Evolutionary conservation across 140 eudicot species (phyloP).

Genomic region (Anethum foeniculum): DNA sequence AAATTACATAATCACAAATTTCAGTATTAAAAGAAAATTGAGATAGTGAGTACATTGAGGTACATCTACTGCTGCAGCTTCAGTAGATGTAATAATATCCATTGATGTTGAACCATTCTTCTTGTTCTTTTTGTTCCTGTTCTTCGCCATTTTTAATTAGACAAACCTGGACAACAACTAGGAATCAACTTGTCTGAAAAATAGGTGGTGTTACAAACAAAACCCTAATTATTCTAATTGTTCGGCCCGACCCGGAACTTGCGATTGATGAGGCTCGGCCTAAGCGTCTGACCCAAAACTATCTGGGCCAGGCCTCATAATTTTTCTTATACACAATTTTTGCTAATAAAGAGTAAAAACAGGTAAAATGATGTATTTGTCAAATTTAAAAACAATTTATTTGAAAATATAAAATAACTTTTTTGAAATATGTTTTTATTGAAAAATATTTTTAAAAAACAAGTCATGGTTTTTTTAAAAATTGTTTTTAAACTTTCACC

Average conservation of each 20-base stretch:
- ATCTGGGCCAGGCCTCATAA: not conserved
- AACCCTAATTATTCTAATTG: not conserved
- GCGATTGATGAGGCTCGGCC: not conserved
- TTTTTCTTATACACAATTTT: too few relatives aligned
- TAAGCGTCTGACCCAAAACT: not conserved
- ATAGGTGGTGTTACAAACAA: not conserved
- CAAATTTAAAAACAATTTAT: too few relatives aligned
- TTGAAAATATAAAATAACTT: too few relatives aligned
- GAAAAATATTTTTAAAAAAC: too few relatives aligned
- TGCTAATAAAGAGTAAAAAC: too few relatives aligned
- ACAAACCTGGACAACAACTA: not conserved
- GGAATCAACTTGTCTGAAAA: not conserved
- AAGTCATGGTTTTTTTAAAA: too few relatives aligned
- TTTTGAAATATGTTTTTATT: too few relatives aligned
- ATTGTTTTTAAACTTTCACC: too few relatives aligned
- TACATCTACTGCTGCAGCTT: conserved; percentile 17
- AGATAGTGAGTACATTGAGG: conserved; percentile 47
- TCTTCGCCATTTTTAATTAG: conserved; percentile 45
- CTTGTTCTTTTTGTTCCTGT: conserved; percentile 66
- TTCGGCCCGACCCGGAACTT: not conserved
- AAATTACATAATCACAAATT: not conserved
- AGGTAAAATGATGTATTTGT: too few relatives aligned
- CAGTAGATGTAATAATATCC: conserved; percentile 22
- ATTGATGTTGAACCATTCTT: conserved; percentile 37
- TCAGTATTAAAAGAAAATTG: not conserved